phyloP scores from a whole-genome alignment of 768 basidiomycete genomes.

The Gloeopeniophorella convolvens region DNA sequence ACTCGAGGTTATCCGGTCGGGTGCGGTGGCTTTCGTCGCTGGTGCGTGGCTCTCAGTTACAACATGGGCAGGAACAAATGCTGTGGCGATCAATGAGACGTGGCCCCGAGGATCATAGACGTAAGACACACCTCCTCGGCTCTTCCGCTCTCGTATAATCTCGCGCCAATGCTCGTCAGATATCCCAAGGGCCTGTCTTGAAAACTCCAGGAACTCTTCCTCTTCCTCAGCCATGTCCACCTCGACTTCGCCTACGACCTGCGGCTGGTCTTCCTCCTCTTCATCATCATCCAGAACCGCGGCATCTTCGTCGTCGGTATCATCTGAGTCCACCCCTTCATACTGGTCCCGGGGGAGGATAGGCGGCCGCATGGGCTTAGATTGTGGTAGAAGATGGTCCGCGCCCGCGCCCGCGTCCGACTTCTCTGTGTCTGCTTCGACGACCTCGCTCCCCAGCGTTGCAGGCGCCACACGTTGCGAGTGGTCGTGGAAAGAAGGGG shows the following conservation, averaged over 20 bases:
- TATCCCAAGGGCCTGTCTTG: constrained; percentile 86
- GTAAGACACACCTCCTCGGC: constrained; percentile 68
- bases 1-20: background rate
- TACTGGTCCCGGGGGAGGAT: constrained; percentile 77
- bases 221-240: constrained; percentile 91
- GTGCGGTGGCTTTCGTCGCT: background rate
- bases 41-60: constrained; percentile 10
- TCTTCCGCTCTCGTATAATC: constrained; percentile 74
- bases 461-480: constrained; percentile 59
- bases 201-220: constrained; percentile 93
- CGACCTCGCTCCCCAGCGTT: constrained; percentile 38
- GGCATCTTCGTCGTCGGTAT: constrained; percentile 69
- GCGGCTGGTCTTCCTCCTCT: constrained; percentile 75
- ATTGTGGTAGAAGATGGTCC: constrained; percentile 13
- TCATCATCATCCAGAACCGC: constrained; percentile 45
- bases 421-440: constrained; percentile 23
- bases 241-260: constrained; percentile 78
- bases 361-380: constrained; percentile 58
- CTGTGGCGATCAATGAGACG: constrained; percentile 6
- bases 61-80: constrained; percentile 24
- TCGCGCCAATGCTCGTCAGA: constrained; percentile 81
- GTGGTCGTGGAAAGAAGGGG: constrained; percentile 57
- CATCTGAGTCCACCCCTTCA: constrained; percentile 92
- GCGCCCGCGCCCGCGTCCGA: background rate
- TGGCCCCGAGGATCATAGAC: no score